phyloP scores from a whole-genome alignment of 768 basidiomycete genomes.

The Mycena indigotica region DNA sequence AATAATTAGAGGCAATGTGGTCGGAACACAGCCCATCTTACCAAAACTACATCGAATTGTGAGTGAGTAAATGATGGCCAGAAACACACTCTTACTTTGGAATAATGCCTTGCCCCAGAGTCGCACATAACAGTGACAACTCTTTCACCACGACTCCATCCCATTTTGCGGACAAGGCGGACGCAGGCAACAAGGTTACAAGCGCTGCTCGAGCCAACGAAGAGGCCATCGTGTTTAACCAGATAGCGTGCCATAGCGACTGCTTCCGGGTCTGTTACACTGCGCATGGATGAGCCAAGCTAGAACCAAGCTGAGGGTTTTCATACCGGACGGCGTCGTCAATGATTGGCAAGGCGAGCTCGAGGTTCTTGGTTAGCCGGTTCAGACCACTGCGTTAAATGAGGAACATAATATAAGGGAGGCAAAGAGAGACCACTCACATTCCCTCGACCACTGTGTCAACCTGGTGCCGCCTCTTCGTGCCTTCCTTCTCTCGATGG shows the following conservation, averaged over 20 bases:
- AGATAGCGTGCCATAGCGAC: slow-evolving; percentile 95
- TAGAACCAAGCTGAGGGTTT: not conserved
- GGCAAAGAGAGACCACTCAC: slow-evolving; percentile 39
- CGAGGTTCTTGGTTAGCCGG: slow-evolving; percentile 87
- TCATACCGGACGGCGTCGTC: slow-evolving; percentile 84
- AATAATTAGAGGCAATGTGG: not conserved
- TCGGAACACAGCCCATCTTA: slow-evolving; percentile 27
- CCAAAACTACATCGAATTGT: slow-evolving; percentile 55
- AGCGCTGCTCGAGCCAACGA: slow-evolving; percentile 94
- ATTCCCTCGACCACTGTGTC: slow-evolving; percentile 96
- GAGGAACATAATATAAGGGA: not conserved
- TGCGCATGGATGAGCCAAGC: slow-evolving; percentile 30
- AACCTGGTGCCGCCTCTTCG: slow-evolving; percentile 88
- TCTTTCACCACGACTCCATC: slow-evolving; percentile 67
- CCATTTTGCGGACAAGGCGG: slow-evolving; percentile 70
- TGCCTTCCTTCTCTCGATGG: slow-evolving; percentile 89
- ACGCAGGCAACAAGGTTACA: slow-evolving; percentile 95
- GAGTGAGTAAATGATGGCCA: not conserved
- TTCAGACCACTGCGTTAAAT: slow-evolving; percentile 76
- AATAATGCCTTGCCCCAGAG: slow-evolving; percentile 89
- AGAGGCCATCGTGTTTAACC: slow-evolving; percentile 87
- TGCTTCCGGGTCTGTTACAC: slow-evolving; percentile 91
- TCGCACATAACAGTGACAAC: slow-evolving; percentile 92
- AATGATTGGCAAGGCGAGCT: slow-evolving; percentile 79
- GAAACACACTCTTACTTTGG: slow-evolving; percentile 60